These are phyloP conservation scores for Hypoxylon sp. DNA, from an alignment of 2,329 filamentous ascomycete genomes.

Conservation along the genomic window DNA sequence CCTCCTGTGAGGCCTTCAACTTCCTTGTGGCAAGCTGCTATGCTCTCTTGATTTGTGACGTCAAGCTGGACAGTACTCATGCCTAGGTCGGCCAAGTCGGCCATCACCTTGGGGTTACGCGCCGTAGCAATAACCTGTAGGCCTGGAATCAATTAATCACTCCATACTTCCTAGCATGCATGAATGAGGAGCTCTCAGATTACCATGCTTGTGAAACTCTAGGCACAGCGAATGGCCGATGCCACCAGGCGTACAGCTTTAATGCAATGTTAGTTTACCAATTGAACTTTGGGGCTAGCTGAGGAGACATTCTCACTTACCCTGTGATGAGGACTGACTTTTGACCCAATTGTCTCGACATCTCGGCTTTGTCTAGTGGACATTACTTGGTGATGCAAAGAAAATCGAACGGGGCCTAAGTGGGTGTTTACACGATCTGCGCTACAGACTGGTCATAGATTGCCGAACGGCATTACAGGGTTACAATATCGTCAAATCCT, in stretches of 20 bases:
- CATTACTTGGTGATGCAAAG: not conserved
- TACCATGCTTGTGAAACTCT: slow-evolving; percentile 62
- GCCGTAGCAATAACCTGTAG: slow-evolving; percentile 69
- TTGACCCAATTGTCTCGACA: slow-evolving; percentile 9
- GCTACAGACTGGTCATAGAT: slow-evolving; percentile 12
- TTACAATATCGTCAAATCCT: slow-evolving; percentile 11
- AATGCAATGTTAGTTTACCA: slow-evolving; percentile 1
- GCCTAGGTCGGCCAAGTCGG: slow-evolving; percentile 60
- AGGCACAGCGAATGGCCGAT: slow-evolving; percentile 67
- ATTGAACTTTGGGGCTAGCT: not conserved
- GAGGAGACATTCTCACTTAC: slow-evolving; percentile 9
- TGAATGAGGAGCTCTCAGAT: slow-evolving; percentile 5
- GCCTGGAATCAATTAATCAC: slow-evolving; percentile 51
- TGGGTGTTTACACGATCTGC: slow-evolving; percentile 16
- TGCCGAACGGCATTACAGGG: slow-evolving; percentile 15
- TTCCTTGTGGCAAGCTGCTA: slow-evolving; percentile 61
- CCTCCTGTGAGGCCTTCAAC: slow-evolving; percentile 64
- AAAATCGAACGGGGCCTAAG: slow-evolving; percentile 11
- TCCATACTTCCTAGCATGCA: slow-evolving; percentile 2
- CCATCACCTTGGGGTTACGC: slow-evolving; percentile 62
- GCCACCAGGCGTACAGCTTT: slow-evolving; percentile 68
- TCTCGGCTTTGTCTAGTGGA: not conserved
- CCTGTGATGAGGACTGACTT: slow-evolving; percentile 22
- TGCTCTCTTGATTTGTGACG: slow-evolving; percentile 65
- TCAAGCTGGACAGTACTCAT: slow-evolving; percentile 66